Base-by-base conservation (phyloP, 2,329 filamentous ascomycete species). In the Ophioceras dolichostomum region DNA sequence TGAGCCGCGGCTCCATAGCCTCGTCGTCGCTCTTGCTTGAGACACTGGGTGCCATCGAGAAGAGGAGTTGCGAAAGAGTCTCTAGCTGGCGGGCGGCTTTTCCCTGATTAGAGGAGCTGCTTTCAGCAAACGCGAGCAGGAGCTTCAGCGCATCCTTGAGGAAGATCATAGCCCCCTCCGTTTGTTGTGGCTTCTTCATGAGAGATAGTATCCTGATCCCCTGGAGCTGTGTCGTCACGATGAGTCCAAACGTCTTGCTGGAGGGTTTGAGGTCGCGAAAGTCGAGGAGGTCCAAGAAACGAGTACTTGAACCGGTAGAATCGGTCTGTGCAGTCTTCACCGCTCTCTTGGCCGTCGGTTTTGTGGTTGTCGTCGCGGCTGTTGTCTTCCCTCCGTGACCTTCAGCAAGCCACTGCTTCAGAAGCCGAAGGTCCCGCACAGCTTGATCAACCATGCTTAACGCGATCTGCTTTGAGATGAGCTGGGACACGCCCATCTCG, bases 401-500 rank as follows among this genome's bases (percentile, higher is more conserved):
- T n/a, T n/a, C n/a, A n/a, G n/a, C n/a, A 31, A 88, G 47, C 22
- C 75, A 67, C 41, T 61, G 67, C 53, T 83, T 86, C 45, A 88
- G 53, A 10, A 77, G 59, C 29, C 72, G 64, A 41, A 88, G 53
- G 48, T 88, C 83, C 49, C 76, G 83, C 30, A 76, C 56, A 0
- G 83, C 82, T 39, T 79, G 62, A n/a, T 76, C 72, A 32, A 81
- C 71, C 36, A 87, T 55, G 1, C 74, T 73, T 34, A 85, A 61
- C 0, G 64, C 61, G 12, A 86, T 59, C 1, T 88, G 61, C 50
- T 78, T 84, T 28, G 72, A 71, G 28, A 80, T 58, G 37, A 88
- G 66, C 0, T 78, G 75, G 13, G 80, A 72, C 67, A 84, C 82
- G 38, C 82, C 83, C 41, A 67, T 76, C 51, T 88, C 83, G 4